These are phyloP conservation scores for Dictyostelium purpureum DNA, from an alignment of 78 protist species.

Conservation along the genomic window DNA sequence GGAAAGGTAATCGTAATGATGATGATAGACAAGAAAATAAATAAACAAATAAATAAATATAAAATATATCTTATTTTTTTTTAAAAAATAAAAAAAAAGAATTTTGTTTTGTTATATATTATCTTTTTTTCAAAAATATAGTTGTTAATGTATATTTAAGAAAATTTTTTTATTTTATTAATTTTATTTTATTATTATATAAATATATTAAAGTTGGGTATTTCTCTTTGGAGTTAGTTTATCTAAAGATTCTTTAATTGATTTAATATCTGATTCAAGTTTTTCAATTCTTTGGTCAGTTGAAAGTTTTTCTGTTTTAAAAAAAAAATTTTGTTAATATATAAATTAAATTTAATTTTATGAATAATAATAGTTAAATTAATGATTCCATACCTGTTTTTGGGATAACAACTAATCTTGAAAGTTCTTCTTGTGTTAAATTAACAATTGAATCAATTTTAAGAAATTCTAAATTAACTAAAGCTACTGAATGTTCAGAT, in stretches of 20 bases:
- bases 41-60: not conserved
- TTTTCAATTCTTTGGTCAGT: slow-evolving; percentile 41
- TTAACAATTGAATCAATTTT: slow-evolving; percentile 51
- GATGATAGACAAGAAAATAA: slow-evolving; percentile 2
- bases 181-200: not conserved
- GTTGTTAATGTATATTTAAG: not conserved
- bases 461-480: slow-evolving; percentile 40
- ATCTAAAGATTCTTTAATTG: slow-evolving; percentile 8
- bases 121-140: no score
- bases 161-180: not conserved
- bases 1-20: slow-evolving; percentile 7
- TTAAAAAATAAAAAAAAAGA: not conserved
- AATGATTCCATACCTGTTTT: slow-evolving; percentile 29
- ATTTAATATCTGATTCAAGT: slow-evolving; percentile 32
- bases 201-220: not conserved
- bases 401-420: slow-evolving; percentile 61
- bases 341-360: no score
- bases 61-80: not conserved
- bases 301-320: slow-evolving; percentile 34
- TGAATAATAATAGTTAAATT: no score
- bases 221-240: not conserved
- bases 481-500: slow-evolving; percentile 64
- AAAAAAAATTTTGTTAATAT: no score
- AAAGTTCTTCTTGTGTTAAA: slow-evolving; percentile 25
- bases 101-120: no score